Evolutionary conservation across 179 eudicot species (phyloP).

Genomic region (Beta macrorhiza): DNA sequence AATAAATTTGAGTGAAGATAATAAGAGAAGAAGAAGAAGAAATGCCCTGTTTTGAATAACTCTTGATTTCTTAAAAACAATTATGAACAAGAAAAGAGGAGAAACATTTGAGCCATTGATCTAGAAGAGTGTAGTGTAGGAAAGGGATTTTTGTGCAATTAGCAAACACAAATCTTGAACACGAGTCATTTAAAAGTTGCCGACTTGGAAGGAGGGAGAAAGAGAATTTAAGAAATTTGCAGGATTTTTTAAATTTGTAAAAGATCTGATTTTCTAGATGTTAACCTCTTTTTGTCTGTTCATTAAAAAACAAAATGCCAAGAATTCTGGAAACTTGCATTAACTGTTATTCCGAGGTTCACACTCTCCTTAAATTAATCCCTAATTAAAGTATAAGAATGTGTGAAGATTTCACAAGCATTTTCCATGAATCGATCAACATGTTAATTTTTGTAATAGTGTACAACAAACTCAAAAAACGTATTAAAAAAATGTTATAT

Average conservation of each 20-base stretch:
- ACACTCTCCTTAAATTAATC: too few relatives aligned
- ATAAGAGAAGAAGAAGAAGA: not conserved
- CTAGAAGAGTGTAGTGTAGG: constrained; percentile 32
- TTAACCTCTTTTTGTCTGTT: not conserved
- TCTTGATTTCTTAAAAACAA: not conserved
- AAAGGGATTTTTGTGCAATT: constrained; percentile 3
- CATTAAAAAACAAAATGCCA: not conserved
- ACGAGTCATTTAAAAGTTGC: constrained; percentile 1
- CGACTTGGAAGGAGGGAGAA: constrained; percentile 8
- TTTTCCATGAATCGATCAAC: too few relatives aligned
- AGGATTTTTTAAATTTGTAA: not conserved
- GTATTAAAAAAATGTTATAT: too few relatives aligned
- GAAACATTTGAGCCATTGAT: not conserved
- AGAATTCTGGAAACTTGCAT: too few relatives aligned
- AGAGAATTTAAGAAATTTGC: not conserved
- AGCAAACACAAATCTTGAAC: not conserved
- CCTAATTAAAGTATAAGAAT: too few relatives aligned
- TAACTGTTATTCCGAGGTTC: not conserved
- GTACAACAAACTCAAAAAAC: too few relatives aligned
- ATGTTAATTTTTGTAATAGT: too few relatives aligned
- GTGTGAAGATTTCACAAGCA: too few relatives aligned
- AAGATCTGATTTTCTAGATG: not conserved
- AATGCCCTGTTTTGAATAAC: not conserved
- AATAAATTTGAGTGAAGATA: not conserved
- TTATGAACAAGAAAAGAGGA: not conserved